A percentile compares a stretch with the other conserved stretches of the same genome.
These are phyloP conservation scores for Fusarium fujikuroi DNA, from an alignment of 2,329 filamentous ascomycete species.

Conservation along the genomic window DNA sequence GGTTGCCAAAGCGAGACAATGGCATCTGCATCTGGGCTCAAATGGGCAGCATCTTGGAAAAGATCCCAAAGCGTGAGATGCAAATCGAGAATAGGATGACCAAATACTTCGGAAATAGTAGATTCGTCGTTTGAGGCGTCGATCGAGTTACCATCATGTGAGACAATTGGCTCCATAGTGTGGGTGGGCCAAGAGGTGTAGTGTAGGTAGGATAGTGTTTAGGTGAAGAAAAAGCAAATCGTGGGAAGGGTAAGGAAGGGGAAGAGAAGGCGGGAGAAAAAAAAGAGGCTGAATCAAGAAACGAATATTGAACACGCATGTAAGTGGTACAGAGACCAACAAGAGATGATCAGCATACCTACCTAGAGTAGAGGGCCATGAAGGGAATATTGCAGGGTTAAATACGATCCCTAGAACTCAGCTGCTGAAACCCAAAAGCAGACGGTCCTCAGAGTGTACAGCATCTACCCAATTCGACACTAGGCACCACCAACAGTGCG, in stretches of 20 bases:
- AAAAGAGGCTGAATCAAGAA: constrained; percentile 37
- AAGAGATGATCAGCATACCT: background rate
- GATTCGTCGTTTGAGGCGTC: constrained; percentile 1
- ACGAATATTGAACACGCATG: constrained; percentile 26
- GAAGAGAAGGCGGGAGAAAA: background rate
- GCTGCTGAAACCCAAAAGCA: background rate
- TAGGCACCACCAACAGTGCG: constrained; percentile 21
- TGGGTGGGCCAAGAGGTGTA: background rate
- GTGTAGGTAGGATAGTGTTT: background rate
- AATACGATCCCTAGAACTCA: constrained; percentile 23
- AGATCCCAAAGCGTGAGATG: constrained; percentile 50
- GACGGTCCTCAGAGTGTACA: constrained; percentile 15
- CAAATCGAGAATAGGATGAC: constrained; percentile 42
- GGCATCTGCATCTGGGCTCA: constrained; percentile 48
- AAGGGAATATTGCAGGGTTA: constrained; percentile 31
- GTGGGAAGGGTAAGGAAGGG: background rate
- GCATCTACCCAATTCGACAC: constrained; percentile 28
- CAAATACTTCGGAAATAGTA: constrained; percentile 45
- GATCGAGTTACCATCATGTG: constrained; percentile 5
- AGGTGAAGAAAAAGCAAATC: background rate
- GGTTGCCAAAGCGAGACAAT: constrained; percentile 52
- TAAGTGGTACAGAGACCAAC: constrained; percentile 29
- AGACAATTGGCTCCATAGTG: constrained; percentile 23
- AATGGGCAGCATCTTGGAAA: constrained; percentile 42
- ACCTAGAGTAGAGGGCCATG: background rate